Evolutionary conservation across 257 asterid genomes (phyloP).

Genomic region (Penstemon newberryi): DNA sequence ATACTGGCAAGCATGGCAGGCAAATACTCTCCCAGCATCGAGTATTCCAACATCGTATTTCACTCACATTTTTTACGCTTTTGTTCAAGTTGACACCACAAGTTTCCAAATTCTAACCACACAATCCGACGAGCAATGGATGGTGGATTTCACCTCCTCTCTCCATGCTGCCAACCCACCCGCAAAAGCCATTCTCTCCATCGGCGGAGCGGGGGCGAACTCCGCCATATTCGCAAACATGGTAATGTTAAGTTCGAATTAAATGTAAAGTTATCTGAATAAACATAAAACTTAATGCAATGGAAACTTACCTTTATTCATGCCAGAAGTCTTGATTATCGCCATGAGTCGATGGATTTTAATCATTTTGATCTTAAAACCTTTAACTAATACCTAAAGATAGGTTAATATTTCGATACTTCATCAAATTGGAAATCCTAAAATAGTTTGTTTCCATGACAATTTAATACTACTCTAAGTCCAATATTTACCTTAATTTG

Average conservation of each 20-base stretch:
- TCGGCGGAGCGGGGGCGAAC: slow-evolving; percentile 50
- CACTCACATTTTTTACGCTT: slow-evolving; percentile 60
- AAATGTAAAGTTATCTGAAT: too few relatives aligned
- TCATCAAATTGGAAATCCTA: too few relatives aligned
- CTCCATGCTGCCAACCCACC: slow-evolving; percentile 36
- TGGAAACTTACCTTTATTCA: too few relatives aligned
- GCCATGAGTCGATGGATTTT: too few relatives aligned
- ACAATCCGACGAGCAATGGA: slow-evolving; percentile 34
- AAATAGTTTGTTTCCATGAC: too few relatives aligned
- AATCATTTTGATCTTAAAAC: too few relatives aligned
- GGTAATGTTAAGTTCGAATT: slow-evolving; percentile 4
- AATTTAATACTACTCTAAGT: too few relatives aligned
- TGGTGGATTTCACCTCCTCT: slow-evolving; percentile 45
- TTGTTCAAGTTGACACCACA: slow-evolving; percentile 38
- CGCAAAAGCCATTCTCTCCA: slow-evolving; percentile 44
- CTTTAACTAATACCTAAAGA: too few relatives aligned
- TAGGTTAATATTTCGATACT: too few relatives aligned
- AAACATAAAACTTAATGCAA: too few relatives aligned
- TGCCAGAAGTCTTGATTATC: too few relatives aligned
- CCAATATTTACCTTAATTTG: too few relatives aligned
- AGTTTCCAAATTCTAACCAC: slow-evolving; percentile 43
- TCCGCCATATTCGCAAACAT: slow-evolving; percentile 37
- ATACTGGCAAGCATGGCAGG: slow-evolving; percentile 52
- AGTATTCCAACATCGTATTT: slow-evolving; percentile 41
- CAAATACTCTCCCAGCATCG: slow-evolving; percentile 38